These are phyloP conservation scores for Trametes maxima DNA, from an alignment of 768 basidiomycete genomes.

Conservation along the genomic window DNA sequence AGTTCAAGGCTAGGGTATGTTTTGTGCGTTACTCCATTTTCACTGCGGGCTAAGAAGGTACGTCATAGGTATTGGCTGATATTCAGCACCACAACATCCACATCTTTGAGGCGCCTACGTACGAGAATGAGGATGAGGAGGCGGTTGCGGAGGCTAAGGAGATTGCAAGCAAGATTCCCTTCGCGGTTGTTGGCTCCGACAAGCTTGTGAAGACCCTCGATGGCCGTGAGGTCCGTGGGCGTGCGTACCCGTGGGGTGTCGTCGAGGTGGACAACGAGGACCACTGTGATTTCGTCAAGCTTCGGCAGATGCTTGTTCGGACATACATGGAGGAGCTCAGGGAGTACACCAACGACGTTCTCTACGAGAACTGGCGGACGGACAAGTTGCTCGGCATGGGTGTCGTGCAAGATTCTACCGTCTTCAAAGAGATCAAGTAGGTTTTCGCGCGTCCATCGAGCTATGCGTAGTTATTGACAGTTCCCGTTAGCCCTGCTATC, in stretches of 20 bases:
- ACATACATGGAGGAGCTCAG: conserved; percentile 99
- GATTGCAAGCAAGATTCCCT: conserved; percentile 97
- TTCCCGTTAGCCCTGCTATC: conserved; percentile 76
- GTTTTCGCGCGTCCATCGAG: conserved; percentile 35
- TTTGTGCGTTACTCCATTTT: conserved; percentile 10
- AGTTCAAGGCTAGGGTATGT: conserved; percentile 90
- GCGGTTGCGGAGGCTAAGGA: conserved; percentile 97
- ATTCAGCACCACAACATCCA: conserved; percentile 95
- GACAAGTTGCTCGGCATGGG: conserved; percentile 98
- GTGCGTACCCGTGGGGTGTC: conserved; percentile 97
- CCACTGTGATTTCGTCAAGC: conserved; percentile 99
- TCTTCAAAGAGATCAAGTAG: conserved; percentile 99
- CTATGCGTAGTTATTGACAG: background rate
- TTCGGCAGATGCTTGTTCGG: conserved; percentile 98
- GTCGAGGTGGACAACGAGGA: conserved; percentile 99
- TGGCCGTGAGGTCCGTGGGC: conserved; percentile 91
- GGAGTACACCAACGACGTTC: conserved; percentile 92
- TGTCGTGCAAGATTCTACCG: conserved; percentile 94
- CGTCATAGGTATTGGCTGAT: conserved; percentile 79
- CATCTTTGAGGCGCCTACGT: conserved; percentile 97
- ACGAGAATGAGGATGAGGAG: conserved; percentile 99
- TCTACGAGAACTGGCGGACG: conserved; percentile 98
- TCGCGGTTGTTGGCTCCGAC: conserved; percentile 97
- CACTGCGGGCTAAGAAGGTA: background rate
- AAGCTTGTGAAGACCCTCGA: conserved; percentile 78